Conservation (phyloP, 306 rosid species). For the Sesbania bispinosa region DNA sequence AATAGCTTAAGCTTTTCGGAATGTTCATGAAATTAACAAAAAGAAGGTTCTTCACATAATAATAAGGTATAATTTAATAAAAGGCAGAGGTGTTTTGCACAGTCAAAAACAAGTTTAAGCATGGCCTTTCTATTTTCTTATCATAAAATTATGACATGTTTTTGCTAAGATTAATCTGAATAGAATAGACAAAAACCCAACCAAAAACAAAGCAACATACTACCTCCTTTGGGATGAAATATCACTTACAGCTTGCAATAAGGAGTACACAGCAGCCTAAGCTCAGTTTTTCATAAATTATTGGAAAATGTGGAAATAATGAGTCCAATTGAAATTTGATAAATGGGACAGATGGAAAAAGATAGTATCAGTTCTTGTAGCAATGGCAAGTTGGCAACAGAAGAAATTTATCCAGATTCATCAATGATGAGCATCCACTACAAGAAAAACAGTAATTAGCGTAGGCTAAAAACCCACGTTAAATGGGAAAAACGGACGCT, state of each 20-base stretch:
- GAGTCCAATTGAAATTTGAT: conserved; percentile 3
- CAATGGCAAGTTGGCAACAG: conserved; percentile 15
- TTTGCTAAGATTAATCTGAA: conserved; percentile 1
- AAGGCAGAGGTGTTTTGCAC: too few species aligned
- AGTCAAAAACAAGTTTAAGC: too few species aligned
- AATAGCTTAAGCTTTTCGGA: too few species aligned
- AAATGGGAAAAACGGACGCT: too few species aligned
- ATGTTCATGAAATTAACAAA: too few species aligned
- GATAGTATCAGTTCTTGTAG: too few species aligned
- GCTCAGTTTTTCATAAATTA: conserved; percentile 28
- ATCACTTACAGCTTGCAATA: conserved; percentile 87
- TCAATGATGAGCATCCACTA: conserved; percentile 17
- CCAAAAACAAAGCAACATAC: conserved; percentile 21
- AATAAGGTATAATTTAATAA: too few species aligned
- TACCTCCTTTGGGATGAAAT: conserved; percentile 85
- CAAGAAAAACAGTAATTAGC: too few species aligned
- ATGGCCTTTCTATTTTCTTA: conserved; percentile 16
- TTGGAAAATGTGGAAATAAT: not conserved
- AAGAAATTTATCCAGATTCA: conserved; percentile 10
- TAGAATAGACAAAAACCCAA: conserved; percentile 13
- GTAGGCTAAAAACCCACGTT: too few species aligned
- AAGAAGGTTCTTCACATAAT: too few species aligned
- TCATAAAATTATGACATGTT: conserved; percentile 5
- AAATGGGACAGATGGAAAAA: not conserved
- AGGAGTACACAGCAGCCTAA: conserved; percentile 88